These are phyloP conservation scores for Cinchona pubescens DNA, from an alignment of 257 asterid species.

Conservation along the genomic window DNA sequence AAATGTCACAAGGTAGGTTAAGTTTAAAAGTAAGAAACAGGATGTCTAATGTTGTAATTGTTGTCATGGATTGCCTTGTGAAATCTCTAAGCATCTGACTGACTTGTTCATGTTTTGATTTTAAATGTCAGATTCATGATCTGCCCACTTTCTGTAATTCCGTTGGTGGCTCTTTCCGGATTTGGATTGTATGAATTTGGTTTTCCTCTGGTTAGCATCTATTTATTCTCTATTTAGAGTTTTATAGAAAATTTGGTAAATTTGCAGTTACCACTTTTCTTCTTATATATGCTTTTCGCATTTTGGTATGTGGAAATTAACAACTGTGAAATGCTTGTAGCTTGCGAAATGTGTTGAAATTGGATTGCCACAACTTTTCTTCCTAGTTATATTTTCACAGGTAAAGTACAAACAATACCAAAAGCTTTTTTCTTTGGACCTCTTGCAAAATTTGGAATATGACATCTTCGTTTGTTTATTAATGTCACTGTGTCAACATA, in stretches of 20 bases:
- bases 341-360: conserved; percentile 86
- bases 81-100: not conserved
- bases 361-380: conserved; percentile 76
- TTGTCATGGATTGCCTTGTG: not conserved
- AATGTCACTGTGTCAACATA: not conserved
- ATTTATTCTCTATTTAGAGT: not conserved
- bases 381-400: conserved; percentile 85
- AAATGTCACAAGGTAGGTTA: conserved; percentile 60
- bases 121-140: conserved; percentile 54
- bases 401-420: conserved; percentile 24
- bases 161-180: conserved; percentile 87
- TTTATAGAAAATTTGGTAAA: not conserved
- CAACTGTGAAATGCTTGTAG: conserved; percentile 32
- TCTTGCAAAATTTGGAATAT: not conserved
- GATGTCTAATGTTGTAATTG: no score
- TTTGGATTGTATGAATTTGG: conserved; percentile 85
- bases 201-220: conserved; percentile 73
- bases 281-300: not conserved
- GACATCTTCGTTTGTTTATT: not conserved
- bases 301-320: conserved; percentile 5
- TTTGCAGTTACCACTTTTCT: not conserved
- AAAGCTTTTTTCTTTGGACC: not conserved
- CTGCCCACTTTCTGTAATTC: conserved; percentile 78
- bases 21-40: not conserved
- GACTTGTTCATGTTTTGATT: not conserved